Base-by-base conservation (phyloP, 2,329 filamentous ascomycete species). In the Didymella pomorum region DNA sequence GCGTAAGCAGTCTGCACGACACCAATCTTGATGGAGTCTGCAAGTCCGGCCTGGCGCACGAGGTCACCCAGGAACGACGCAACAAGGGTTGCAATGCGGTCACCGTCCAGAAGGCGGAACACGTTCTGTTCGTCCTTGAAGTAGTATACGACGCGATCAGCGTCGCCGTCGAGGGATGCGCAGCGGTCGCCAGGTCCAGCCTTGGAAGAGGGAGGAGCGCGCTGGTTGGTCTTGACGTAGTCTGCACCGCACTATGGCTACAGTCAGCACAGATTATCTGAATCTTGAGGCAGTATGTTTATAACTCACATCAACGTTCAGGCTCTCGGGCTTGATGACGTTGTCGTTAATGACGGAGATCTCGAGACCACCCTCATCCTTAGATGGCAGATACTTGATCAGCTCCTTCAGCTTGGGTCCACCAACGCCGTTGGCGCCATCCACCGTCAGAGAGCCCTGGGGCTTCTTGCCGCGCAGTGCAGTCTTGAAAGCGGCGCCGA, bases 1-100 rank as follows among this genome's bases (percentile, higher is more conserved):
- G 95, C 95, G 76, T 99, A 99, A 20, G 95, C 95, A 1, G 95
- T 99, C 80, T 99, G 95, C 12, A 99, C 90, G 52, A 99, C 92
- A 58, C 94, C 95, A 61, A 98, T 93, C 73, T 91, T 92, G 65
- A 98, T 84, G 62, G 93, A 89, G 26, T 90, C 86, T 47, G 87
- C 83, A 28, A 99, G 85, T 14, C 91, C 91, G 54, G 92, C 91
- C 60, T 88, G 89, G 56, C 88, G 87, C 50, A 93, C 87, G 29
- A 97, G 89, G 65, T 98, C 93, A 35, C 90, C 91, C 63, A 99
- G 92, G 81, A 97, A 99, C 1, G 91, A 92, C 41, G 95, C 95
- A 12, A 92, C 92, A 50, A 99, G 88, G 2, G 93, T 97, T 5
- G 95, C 94, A 73, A 99, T 99, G 52, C 94, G 92, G 79, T 99